Evolutionary conservation across 148 eudicot species (phyloP).

Genomic region (Euryodendron excelsum): DNA sequence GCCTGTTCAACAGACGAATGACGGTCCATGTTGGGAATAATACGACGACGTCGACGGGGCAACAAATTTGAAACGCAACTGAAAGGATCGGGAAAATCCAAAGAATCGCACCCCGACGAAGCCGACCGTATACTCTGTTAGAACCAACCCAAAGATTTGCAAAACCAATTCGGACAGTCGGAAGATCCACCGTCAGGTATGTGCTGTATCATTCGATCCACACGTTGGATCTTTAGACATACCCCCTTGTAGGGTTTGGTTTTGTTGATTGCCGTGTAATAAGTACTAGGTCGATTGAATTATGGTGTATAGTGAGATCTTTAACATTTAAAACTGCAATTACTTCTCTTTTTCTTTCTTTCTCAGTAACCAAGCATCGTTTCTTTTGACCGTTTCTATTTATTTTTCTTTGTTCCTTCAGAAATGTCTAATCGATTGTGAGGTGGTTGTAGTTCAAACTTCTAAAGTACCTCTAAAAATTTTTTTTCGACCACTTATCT

Average conservation of each 20-base stretch:
- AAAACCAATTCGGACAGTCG: too few relatives aligned
- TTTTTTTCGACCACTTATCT: background rate
- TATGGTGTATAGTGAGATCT: slow-evolving; percentile 7
- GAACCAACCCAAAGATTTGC: too few relatives aligned
- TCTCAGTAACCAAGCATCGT: background rate
- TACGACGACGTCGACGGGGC: too few relatives aligned
- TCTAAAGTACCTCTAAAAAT: background rate
- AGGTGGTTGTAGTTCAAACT: background rate
- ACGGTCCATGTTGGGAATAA: too few relatives aligned
- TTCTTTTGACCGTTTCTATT: background rate
- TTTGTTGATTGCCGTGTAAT: background rate
- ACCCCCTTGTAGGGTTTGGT: background rate
- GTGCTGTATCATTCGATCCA: background rate
- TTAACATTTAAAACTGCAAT: background rate
- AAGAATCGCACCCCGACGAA: too few relatives aligned
- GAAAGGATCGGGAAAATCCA: too few relatives aligned
- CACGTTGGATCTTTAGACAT: background rate
- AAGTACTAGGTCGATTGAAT: background rate
- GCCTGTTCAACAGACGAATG: too few relatives aligned
- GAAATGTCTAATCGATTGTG: background rate
- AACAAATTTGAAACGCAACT: too few relatives aligned
- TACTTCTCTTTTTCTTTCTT: background rate
- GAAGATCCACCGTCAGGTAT: background rate
- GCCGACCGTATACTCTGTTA: too few relatives aligned
- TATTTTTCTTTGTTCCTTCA: background rate